Evolutionary conservation across 345 rosid species (phyloP).

Genomic region (Laguncularia racemosa): DNA sequence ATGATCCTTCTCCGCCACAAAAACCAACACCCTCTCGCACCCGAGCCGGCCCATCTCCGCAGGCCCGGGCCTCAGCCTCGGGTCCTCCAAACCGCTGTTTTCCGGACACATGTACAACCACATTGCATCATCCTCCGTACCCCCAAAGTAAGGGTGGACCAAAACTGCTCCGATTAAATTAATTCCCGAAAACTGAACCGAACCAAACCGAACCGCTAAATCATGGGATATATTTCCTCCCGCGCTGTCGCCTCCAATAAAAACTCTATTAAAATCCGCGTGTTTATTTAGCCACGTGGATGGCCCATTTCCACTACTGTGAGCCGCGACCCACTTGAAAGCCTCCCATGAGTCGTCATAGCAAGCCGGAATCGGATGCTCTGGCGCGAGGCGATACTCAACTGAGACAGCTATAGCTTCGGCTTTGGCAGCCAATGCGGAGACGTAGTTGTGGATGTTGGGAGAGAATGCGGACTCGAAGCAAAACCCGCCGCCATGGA

Average conservation of each 20-base stretch:
- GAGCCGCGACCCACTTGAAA: slow-evolving; percentile 22
- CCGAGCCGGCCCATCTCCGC: slow-evolving; percentile 25
- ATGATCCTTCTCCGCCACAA: slow-evolving; percentile 32
- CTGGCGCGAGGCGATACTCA: slow-evolving; percentile 25
- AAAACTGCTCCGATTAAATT: slow-evolving; percentile 26
- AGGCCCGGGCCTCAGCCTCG: slow-evolving; percentile 25
- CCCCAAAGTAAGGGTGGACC: slow-evolving; percentile 46
- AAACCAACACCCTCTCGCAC: slow-evolving; percentile 25
- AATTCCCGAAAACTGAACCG: slow-evolving; percentile 13
- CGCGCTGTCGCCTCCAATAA: slow-evolving; percentile 30
- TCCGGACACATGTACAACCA: slow-evolving; percentile 36
- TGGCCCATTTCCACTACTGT: slow-evolving; percentile 16
- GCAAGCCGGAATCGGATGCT: slow-evolving; percentile 24
- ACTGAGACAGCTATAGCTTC: slow-evolving; percentile 17
- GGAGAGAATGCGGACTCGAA: slow-evolving; percentile 15
- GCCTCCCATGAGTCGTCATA: slow-evolving; percentile 35
- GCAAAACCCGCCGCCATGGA: slow-evolving; percentile 26
- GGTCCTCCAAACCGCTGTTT: slow-evolving; percentile 29
- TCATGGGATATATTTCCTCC: slow-evolving; percentile 32
- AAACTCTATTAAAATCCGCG: slow-evolving; percentile 21
- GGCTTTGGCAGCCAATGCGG: slow-evolving; percentile 10
- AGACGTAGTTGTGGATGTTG: slow-evolving; percentile 3
- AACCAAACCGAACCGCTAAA: slow-evolving; percentile 23
- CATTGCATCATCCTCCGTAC: slow-evolving; percentile 28
- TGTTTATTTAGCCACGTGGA: slow-evolving; percentile 21